Conservation (phyloP, 768 basidiomycete species). For the Rickenella mellea region DNA sequence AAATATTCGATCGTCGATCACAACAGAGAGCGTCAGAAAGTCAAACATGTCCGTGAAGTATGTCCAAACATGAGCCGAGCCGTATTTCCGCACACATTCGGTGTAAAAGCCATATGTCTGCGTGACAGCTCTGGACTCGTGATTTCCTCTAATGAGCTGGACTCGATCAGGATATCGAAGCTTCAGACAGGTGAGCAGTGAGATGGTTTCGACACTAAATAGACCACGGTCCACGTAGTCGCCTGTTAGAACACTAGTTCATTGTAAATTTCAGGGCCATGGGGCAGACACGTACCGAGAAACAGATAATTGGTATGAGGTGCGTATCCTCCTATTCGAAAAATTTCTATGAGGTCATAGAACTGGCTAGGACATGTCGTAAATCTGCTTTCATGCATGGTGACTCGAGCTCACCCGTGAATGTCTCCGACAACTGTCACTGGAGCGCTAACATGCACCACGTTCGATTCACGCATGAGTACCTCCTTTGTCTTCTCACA, state of each 20-base stretch:
- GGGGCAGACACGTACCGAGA: conserved; percentile 63
- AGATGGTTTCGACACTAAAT: conserved; percentile 98
- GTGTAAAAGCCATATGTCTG: conserved; percentile 99
- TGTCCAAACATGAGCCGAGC: conserved; percentile 92
- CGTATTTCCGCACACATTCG: conserved; percentile 96
- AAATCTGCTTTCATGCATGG: conserved; percentile 13
- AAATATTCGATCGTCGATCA: conserved; percentile 98
- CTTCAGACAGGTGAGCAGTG: conserved; percentile 92
- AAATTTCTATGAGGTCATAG: conserved; percentile 98
- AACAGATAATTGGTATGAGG: conserved; percentile 98
- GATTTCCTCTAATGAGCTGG: conserved; percentile 94
- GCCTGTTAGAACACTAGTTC: conserved; percentile 36
- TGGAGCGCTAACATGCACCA: conserved; percentile 92
- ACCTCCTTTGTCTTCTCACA: conserved; percentile 99
- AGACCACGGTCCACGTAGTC: conserved; percentile 98
- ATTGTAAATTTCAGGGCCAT: conserved; percentile 3
- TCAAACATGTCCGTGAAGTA: conserved; percentile 99
- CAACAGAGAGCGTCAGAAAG: conserved; percentile 92
- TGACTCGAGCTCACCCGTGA: conserved; percentile 69
- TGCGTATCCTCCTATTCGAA: conserved; percentile 94
- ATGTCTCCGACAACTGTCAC: conserved; percentile 99
- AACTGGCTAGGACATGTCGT: conserved; percentile 73
- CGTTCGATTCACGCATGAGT: conserved; percentile 97
- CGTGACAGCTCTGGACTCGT: conserved; percentile 95
- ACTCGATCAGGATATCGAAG: conserved; percentile 94